Conservation (phyloP, 768 basidiomycete genomes). For the Hydnum rufescens region DNA sequence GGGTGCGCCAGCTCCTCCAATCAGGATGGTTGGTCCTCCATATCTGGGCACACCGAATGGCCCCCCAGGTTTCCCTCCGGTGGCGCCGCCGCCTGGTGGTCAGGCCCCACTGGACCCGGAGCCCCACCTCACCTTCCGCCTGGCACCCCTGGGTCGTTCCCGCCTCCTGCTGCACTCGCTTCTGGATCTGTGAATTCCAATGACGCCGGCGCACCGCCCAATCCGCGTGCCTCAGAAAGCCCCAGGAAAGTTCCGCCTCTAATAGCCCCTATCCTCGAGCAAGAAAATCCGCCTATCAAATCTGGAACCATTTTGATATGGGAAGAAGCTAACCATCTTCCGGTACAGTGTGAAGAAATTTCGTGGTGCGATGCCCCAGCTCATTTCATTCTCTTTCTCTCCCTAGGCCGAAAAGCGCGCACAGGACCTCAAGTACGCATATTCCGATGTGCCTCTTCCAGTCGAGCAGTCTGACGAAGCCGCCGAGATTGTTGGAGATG, state of each 20-base stretch:
- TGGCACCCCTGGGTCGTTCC: slow-evolving; percentile 6
- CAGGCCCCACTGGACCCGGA: not conserved
- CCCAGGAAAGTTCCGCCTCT: too few species aligned
- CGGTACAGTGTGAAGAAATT: slow-evolving; percentile 28
- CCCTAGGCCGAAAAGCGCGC: slow-evolving; percentile 61
- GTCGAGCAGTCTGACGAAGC: not conserved
- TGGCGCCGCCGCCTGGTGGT: not conserved
- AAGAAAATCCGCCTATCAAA: slow-evolving; percentile 52
- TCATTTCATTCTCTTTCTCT: too few species aligned
- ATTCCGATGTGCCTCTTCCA: slow-evolving; percentile 31
- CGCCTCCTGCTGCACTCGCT: not conserved
- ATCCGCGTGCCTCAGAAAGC: too few species aligned
- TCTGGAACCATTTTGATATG: slow-evolving; percentile 58
- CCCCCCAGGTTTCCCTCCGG: slow-evolving; percentile 7
- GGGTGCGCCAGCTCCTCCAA: slow-evolving; percentile 11
- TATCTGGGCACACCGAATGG: too few species aligned
- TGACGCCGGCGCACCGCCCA: too few species aligned
- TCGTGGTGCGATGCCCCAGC: not conserved
- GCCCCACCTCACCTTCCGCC: slow-evolving; percentile 4
- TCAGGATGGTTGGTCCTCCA: too few species aligned
- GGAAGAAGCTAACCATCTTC: slow-evolving; percentile 56
- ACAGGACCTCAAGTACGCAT: slow-evolving; percentile 30
- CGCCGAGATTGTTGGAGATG: slow-evolving; percentile 15
- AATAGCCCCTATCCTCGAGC: slow-evolving; percentile 32
- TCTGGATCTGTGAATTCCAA: not conserved